A percentile compares a stretch with the other conserved stretches of the same genome.
Conservation (phyloP, 257 asterid species). For the Capsicum baccatum region DNA sequence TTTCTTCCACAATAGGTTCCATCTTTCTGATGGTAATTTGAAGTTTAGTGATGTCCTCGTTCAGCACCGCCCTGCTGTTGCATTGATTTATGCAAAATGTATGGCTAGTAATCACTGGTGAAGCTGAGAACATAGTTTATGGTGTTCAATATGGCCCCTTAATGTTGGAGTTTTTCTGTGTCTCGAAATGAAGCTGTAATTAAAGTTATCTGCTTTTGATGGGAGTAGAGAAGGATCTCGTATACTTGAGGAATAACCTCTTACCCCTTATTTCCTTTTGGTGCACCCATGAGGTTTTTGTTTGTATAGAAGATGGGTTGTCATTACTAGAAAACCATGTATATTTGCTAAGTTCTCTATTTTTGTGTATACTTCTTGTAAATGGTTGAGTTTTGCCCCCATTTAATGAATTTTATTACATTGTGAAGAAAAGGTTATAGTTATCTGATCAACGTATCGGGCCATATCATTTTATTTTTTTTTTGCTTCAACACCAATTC, state of each 20-base stretch:
- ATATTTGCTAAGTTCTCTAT: not conserved
- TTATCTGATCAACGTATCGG: not conserved
- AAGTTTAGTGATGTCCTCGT: not conserved
- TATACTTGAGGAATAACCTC: not conserved
- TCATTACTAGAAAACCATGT: not conserved
- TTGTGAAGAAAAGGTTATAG: not conserved
- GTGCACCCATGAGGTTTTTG: not conserved
- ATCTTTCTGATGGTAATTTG: slow-evolving; percentile 16
- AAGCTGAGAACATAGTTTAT: not conserved
- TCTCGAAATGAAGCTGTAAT: slow-evolving; percentile 7
- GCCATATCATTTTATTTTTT: not conserved
- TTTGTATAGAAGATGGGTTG: not conserved
- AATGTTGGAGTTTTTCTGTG: not conserved
- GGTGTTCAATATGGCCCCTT: not conserved
- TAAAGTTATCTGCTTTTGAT: not conserved
- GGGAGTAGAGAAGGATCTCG: not conserved
- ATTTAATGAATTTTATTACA: not conserved
- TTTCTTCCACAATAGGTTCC: not conserved
- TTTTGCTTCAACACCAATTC: not conserved
- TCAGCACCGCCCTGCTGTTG: not conserved
- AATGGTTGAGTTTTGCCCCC: not conserved
- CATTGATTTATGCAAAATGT: slow-evolving; percentile 4
- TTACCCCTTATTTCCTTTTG: not conserved
- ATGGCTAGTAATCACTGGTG: slow-evolving; percentile 1
- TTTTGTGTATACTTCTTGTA: not conserved